Percentiles rank a stretch among this genome's conserved stretches.
Conservation (phyloP, 169 alveolate genomes). For the Eimeria acervulina region DNA sequence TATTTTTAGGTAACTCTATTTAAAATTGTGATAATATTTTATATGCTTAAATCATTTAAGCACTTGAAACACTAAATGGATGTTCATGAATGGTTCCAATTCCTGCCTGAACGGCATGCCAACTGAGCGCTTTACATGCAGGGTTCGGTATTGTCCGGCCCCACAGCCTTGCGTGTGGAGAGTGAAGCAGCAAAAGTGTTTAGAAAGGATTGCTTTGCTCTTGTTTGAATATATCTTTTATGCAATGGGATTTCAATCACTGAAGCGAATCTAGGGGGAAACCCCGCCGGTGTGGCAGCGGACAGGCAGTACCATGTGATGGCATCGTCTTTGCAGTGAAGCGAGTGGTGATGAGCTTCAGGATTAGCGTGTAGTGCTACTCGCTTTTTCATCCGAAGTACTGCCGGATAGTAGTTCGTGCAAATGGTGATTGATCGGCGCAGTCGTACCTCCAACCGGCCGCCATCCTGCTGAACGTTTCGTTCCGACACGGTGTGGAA, state of each 20-base stretch:
- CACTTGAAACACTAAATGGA: no score
- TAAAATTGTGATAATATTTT: no score
- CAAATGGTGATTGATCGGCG: not conserved
- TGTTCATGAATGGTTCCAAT: no score
- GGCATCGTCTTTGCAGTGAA: not conserved
- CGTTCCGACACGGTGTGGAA: not conserved
- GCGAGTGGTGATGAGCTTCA: not conserved
- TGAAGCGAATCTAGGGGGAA: not conserved
- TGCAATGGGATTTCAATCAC: not conserved
- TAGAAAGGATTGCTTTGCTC: not conserved
- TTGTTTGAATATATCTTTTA: not conserved
- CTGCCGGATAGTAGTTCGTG: not conserved
- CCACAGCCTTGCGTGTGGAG: not conserved
- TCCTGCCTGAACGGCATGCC: not conserved
- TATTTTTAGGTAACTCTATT: no score
- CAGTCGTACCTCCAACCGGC: not conserved
- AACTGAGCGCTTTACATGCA: conserved; percentile 2
- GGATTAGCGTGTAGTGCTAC: not conserved
- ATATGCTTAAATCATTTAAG: no score
- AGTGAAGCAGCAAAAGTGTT: not conserved
- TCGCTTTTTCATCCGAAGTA: not conserved
- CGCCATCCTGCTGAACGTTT: not conserved
- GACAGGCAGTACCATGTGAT: not conserved
- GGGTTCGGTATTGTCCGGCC: conserved; percentile 13
- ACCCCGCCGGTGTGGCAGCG: not conserved